Evolutionary conservation across 208 protist species (phyloP), one percentile per base, ranked within the genome.

Genomic region (Kentomonas sorsogonicus): DNA sequence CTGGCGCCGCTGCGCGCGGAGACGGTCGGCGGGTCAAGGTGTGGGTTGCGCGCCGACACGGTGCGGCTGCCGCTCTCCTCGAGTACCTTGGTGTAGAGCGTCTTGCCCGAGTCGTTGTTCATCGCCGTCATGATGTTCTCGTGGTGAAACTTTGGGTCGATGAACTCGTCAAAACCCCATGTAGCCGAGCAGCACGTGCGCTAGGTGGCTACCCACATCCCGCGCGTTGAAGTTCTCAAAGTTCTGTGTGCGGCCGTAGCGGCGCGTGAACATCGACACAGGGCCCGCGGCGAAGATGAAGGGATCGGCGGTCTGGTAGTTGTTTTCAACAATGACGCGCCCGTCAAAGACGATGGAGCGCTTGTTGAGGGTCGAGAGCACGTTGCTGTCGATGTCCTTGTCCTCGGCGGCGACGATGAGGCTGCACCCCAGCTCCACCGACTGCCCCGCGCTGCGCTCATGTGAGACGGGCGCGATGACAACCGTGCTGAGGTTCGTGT

Each of bases 271-370:
- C 88, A 95, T 97, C 25, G 92, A 83, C 9, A 97, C 84, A n/a
- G 92, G 87, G 0, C 90, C 92, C 16, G 84, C 89, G 22, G 92
- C 86, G 47, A 89, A 86, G 40, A 97, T 74, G 22, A 60, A 51
- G 7, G 78, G 71, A 55, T 95, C 79, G n/a, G 82, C 94, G 11
- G 92, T 95, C 56, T 77, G 72, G 56, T 95, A 97, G 52, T 87
- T 78, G 10, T 76, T 72, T 52, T 93, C 84, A 3, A 97, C 86
- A 72, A 95, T 96, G 18, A 97, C 80, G 48, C 92, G 86, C 25
- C 92, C 92, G 62, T 97, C 92, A 66, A 97, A 95, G 9, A 97
- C 92, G 50, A 97, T 93, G 41, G 83, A 89, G 26, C 87, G 74
- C 69, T 93, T 89, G 63, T 95, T 94, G 33, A 97, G 66, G 22